These are phyloP conservation scores for Linanthus parryae DNA, from an alignment of 148 eudicot species.

Conservation along the genomic window DNA sequence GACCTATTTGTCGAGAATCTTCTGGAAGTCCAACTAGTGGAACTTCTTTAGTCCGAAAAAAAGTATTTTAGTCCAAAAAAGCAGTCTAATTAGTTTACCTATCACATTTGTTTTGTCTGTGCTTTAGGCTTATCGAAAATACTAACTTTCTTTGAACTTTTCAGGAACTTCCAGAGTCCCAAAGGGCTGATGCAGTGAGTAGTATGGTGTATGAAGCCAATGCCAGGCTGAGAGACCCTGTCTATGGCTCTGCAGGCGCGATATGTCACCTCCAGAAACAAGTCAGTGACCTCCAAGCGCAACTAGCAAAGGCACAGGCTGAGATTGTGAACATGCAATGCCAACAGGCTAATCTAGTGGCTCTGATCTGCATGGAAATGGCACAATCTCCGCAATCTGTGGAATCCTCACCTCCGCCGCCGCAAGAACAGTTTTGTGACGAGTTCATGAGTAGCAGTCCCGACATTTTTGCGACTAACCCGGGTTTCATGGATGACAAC, in stretches of 20 bases:
- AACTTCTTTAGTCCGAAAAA: neutral
- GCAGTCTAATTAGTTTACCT: neutral
- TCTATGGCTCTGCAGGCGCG: conserved; percentile 29
- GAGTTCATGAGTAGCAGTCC: conserved; percentile 1
- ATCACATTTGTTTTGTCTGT: neutral
- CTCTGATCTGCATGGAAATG: conserved; percentile 23
- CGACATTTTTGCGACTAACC: too few relatives aligned
- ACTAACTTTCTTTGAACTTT: neutral
- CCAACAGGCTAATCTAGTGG: conserved; percentile 25
- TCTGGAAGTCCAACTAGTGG: neutral
- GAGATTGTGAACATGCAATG: conserved; percentile 21
- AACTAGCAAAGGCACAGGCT: conserved; percentile 27
- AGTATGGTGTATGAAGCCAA: conserved; percentile 46
- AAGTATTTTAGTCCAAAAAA: neutral
- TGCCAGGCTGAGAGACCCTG: conserved; percentile 37
- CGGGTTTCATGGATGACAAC: too few relatives aligned
- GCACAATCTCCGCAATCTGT: conserved; percentile 25
- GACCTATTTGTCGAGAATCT: too few relatives aligned
- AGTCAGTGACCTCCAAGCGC: conserved; percentile 25
- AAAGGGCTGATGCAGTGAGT: conserved; percentile 30
- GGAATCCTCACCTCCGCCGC: neutral
- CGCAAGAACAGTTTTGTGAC: neutral
- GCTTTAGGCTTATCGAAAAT: neutral
- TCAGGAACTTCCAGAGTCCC: conserved; percentile 32
- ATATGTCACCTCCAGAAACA: conserved; percentile 30